Base-by-base conservation (phyloP, 2,329 filamentous ascomycete species). In the Ophiostoma quercus region DNA sequence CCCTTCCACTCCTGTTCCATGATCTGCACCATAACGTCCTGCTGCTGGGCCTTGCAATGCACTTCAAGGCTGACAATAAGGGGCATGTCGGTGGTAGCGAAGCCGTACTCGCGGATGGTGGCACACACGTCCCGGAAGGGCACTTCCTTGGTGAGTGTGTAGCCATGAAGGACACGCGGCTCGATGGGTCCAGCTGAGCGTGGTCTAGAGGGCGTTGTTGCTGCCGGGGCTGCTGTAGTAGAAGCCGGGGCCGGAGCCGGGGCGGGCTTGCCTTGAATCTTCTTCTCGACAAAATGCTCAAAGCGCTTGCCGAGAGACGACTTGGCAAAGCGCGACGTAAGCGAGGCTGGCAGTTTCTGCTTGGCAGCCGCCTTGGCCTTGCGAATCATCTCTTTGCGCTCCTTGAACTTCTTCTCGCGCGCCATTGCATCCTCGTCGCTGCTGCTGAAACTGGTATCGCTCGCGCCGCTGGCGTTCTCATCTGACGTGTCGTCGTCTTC, bases 41-140 rank as follows among this genome's bases (percentile, higher is more conserved):
- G 95, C 79, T 99, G 95, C 70, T 90, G 85, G 0, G 87, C 80
- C 72, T 84, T 84, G 73, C 92, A 93, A 80, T 98, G 95, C 0
- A 98, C 92, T 79, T 99, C 95, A 41, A 99, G 84, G 76, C 92
- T 97, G 75, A 97, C 90, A 71, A 98, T 94, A n/a, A 99, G 82
- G 0, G 95, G 95, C 22, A 96, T 82, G 72, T 94, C 89, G 25
- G 87, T 89, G 3, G 83, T 86, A 2, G 85, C 80, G 75, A 98
- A 98, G 1, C 91, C 93, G 75, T 89, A 87, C 70, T 96, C 87
- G 41, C 87, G 84, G 73, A 98, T 94, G 0, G 92, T 88, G 70
- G 85, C 83, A 79, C 94, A 97, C 1, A 98, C 94, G 60, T 90
- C 87, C 67, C 94, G 88, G 79, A 98, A 98, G 0, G 91, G 85